Conservation (phyloP, 2,329 filamentous ascomycete genomes). For the Nothopassalora personata region DNA sequence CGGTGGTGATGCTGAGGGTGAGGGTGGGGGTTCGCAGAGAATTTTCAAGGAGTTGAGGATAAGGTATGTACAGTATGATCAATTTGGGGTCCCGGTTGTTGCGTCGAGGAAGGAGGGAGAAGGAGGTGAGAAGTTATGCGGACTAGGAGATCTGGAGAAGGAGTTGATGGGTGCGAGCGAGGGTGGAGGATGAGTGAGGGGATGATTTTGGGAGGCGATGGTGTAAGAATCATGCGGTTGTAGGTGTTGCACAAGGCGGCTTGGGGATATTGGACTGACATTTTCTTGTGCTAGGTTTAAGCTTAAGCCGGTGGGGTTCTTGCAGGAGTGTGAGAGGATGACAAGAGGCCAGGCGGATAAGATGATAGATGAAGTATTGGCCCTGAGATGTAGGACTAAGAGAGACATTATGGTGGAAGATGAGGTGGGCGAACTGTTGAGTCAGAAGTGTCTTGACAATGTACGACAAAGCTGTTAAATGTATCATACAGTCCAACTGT, state of each 20-base stretch:
- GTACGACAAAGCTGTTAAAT: too few species aligned
- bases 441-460: conserved; percentile 2
- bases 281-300: neutral
- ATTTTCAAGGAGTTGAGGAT: neutral
- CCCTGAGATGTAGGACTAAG: neutral
- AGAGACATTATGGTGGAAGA: neutral
- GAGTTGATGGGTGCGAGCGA: neutral
- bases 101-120: neutral
- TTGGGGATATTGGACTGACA: neutral
- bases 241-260: neutral
- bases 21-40: neutral
- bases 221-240: neutral
- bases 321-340: neutral
- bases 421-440: neutral
- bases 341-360: neutral
- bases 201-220: neutral
- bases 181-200: neutral
- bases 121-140: neutral
- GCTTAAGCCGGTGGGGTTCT: neutral
- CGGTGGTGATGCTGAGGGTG: neutral
- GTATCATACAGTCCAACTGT: too few species aligned
- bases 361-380: neutral
- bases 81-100: neutral
- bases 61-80: neutral
- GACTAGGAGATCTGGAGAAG: neutral